Evolutionary conservation across 202 grass and related monocot genomes (phyloP).

Genomic region (Zizania palustris): DNA sequence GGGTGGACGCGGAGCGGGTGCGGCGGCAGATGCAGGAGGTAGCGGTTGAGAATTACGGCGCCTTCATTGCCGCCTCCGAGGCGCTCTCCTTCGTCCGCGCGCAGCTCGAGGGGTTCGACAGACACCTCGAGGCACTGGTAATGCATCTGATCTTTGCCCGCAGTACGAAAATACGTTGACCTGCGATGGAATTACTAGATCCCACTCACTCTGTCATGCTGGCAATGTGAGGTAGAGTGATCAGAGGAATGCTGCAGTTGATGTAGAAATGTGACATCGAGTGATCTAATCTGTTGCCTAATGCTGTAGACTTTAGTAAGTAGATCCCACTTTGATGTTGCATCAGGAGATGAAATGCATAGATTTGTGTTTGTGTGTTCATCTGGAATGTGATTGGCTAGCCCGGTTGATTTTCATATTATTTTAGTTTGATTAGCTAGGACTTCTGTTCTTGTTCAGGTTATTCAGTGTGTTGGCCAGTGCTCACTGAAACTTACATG

Average conservation of each 20-base stretch:
- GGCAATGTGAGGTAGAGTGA: background rate
- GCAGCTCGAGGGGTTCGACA: constrained; percentile 91
- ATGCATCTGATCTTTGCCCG: constrained; percentile 20
- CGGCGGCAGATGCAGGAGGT: constrained; percentile 99
- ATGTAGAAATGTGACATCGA: background rate
- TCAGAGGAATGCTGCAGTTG: background rate
- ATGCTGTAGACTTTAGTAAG: background rate
- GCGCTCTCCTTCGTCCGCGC: constrained; percentile 86
- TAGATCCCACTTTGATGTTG: constrained; percentile 11
- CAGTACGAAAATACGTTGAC: background rate
- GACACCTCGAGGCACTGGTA: constrained; percentile 87
- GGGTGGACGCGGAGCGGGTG: constrained; percentile 96
- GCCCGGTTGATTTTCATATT: background rate
- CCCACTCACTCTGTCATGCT: background rate
- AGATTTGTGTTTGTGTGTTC: constrained; percentile 1
- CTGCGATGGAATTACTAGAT: constrained; percentile 21
- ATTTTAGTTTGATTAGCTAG: background rate
- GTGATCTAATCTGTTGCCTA: background rate
- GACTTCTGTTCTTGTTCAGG: background rate
- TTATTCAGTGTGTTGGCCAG: background rate
- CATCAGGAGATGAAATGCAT: background rate
- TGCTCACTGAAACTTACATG: background rate
- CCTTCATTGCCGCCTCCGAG: constrained; percentile 91
- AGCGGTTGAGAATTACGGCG: constrained; percentile 92
- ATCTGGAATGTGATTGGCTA: background rate